phyloP scores from a whole-genome alignment of 768 basidiomycete species.

The Mrakia blollopis region DNA sequence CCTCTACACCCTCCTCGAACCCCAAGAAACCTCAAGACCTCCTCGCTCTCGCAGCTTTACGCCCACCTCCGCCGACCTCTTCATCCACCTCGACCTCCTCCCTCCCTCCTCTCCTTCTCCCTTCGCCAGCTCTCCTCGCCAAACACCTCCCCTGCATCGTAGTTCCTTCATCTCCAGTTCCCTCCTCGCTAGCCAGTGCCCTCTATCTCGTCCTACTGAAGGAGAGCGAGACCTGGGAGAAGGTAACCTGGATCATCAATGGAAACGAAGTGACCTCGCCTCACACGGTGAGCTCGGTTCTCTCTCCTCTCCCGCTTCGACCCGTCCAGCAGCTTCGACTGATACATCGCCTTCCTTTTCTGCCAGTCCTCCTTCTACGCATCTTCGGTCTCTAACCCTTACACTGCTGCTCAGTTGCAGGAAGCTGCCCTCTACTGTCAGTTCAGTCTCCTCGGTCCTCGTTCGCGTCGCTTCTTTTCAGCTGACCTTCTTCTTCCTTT shows the following conservation, averaged over 20 bases:
- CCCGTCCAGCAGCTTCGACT: background rate
- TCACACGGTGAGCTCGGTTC: constrained; percentile 38
- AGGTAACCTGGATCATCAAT: constrained; percentile 40
- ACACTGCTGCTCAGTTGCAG: background rate
- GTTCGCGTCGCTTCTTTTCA: background rate
- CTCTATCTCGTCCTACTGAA: constrained; percentile 42
- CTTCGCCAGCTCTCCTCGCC: constrained; percentile 38
- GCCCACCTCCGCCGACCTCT: constrained; percentile 23
- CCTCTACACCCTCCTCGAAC: background rate
- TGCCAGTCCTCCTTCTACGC: background rate
- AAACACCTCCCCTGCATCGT: constrained; percentile 37
- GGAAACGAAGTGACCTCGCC: constrained; percentile 40
- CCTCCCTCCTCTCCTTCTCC: constrained; percentile 39
- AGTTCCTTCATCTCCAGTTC: constrained; percentile 39
- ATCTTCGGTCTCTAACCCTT: background rate
- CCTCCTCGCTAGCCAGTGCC: constrained; percentile 40
- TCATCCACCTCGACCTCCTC: background rate
- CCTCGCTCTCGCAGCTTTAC: constrained; percentile 31
- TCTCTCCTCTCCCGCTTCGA: background rate
- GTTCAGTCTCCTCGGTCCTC: background rate
- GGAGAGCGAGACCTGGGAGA: constrained; percentile 39
- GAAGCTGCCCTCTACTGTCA: constrained; percentile 20
- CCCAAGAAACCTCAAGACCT: background rate
- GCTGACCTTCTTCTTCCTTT: background rate
- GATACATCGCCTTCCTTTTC: background rate